A percentile compares a stretch with the other conserved stretches of the same genome.
Evolutionary conservation across 768 basidiomycete genomes (phyloP).

Genomic region (Tephrocybe sp.): DNA sequence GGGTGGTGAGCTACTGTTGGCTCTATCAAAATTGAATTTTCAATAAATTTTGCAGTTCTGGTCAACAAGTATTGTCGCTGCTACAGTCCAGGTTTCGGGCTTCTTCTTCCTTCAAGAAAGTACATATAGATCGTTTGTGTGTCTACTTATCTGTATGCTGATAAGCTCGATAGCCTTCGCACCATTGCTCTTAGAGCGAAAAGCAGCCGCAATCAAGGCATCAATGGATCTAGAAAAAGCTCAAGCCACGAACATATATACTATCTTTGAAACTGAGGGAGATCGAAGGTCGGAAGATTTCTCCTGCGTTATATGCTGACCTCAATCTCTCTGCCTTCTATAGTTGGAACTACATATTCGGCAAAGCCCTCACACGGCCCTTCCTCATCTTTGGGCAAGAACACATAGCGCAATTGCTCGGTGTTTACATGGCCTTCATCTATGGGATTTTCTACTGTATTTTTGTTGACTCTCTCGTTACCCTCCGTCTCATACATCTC

Average conservation of each 20-base stretch:
- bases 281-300: slow-evolving; percentile 39
- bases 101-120: slow-evolving; percentile 64
- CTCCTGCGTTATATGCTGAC: no score
- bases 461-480: neutral
- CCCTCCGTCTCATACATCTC: neutral
- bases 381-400: slow-evolving; percentile 61
- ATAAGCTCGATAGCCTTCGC: slow-evolving; percentile 49
- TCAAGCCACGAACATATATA: slow-evolving; percentile 36
- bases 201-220: slow-evolving; percentile 46
- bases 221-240: slow-evolving; percentile 50
- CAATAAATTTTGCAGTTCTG: slow-evolving; percentile 47
- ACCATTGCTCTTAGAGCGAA: slow-evolving; percentile 45
- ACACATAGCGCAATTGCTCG: slow-evolving; percentile 67
- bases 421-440: slow-evolving; percentile 67
- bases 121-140: slow-evolving; percentile 23
- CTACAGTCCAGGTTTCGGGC: slow-evolving; percentile 52
- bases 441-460: slow-evolving; percentile 63
- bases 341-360: slow-evolving; percentile 55
- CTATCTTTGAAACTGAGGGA: slow-evolving; percentile 42
- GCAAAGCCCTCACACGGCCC: slow-evolving; percentile 59
- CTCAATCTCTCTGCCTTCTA: neutral
- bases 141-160: neutral
- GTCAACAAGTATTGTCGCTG: slow-evolving; percentile 62
- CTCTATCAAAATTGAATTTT: neutral
- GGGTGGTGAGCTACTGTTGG: slow-evolving; percentile 49